These are phyloP conservation scores for Pseudonitzschia multistriata DNA, from an alignment of 108 stramenopile species.

Conservation along the genomic window DNA sequence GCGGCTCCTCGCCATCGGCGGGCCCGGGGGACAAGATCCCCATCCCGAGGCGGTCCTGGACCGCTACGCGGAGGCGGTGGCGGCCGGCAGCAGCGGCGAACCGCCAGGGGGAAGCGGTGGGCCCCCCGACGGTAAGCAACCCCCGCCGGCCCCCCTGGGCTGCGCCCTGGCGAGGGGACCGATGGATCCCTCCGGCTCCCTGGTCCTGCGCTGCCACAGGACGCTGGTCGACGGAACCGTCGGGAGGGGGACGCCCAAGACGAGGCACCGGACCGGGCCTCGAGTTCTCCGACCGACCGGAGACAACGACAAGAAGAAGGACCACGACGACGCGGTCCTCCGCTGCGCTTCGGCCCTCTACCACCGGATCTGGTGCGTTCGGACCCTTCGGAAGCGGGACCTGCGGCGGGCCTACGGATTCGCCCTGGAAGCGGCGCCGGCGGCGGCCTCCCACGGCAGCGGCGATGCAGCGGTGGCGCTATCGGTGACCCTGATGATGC, in stretches of 20 bases:
- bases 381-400: constrained; percentile 3
- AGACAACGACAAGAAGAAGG: background rate
- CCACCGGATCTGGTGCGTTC: constrained; percentile 1
- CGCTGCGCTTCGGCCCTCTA: constrained; percentile 1
- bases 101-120: background rate
- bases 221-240: background rate
- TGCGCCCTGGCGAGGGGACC: background rate
- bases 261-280: background rate
- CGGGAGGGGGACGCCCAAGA: background rate
- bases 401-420: background rate
- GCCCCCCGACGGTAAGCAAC: background rate
- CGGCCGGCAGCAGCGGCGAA: background rate
- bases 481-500: background rate
- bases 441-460: background rate
- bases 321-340: background rate
- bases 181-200: background rate
- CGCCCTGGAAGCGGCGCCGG: background rate
- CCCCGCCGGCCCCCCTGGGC: too few species aligned
- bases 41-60: too few species aligned
- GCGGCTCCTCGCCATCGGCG: too few species aligned
- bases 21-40: too few species aligned
- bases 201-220: background rate
- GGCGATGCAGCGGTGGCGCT: background rate
- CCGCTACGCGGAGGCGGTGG: too few species aligned
- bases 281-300: background rate